A percentile compares a stretch with the other conserved stretches of the same genome.
These are phyloP conservation scores for Rhodotorula glutinis DNA, from an alignment of 1,284 basidiomycete species.

Conservation along the genomic window DNA sequence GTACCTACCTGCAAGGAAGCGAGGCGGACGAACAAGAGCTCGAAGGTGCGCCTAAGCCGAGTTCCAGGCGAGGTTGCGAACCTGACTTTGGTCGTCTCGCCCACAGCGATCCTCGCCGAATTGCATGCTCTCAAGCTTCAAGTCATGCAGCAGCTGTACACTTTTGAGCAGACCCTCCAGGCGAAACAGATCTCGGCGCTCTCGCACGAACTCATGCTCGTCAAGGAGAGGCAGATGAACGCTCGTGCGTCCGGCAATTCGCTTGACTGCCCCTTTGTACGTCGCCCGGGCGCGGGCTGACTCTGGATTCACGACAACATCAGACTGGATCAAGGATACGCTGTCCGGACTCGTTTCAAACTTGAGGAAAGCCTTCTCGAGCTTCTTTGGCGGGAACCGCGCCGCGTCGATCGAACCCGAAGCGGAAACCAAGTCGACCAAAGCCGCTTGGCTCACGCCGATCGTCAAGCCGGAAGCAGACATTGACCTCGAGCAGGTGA, in stretches of 20 bases:
- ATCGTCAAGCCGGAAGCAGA: neutral
- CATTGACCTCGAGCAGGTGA: neutral
- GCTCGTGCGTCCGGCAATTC: neutral
- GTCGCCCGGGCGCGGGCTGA: neutral
- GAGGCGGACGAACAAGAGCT: conserved; percentile 1
- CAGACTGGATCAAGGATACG: neutral
- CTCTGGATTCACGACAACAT: too few species aligned
- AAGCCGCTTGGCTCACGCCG: neutral
- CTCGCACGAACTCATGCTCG: too few species aligned
- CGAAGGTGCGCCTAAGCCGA: conserved; percentile 3
- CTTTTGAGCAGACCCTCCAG: neutral
- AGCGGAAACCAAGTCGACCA: neutral
- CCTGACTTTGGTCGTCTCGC: neutral
- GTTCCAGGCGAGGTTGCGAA: too few species aligned
- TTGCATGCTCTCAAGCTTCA: neutral
- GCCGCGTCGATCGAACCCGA: neutral
- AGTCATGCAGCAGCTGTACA: neutral
- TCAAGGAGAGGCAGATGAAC: neutral
- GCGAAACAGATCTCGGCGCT: neutral
- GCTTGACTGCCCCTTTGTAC: neutral
- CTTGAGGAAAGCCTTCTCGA: neutral
- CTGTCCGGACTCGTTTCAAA: neutral
- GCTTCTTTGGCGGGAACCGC: neutral
- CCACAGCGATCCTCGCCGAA: conserved; percentile 5
- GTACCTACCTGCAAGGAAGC: neutral